Evolutionary conservation across 495 filamentous ascomycete species (phyloP), one percentile per base, ranked within the genome.

Genomic region (Penicillium malachiteum): DNA sequence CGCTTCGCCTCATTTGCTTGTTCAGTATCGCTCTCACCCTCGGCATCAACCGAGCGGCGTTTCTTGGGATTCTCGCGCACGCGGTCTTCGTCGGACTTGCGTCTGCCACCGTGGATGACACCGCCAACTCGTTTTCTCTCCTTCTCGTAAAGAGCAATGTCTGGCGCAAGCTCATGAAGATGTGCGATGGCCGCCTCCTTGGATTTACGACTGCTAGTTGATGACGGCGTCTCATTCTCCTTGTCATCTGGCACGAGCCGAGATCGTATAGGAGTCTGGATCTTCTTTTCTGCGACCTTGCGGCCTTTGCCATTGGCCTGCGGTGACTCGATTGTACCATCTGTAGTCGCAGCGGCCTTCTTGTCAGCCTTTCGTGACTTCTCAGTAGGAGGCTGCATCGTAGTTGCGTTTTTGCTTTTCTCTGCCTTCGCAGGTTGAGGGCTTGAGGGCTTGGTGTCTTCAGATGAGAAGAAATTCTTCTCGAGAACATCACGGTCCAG

Each of bases 141-240:
- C 64, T 96, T 97, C 67, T 99, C 88, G 65, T 92, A 97, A 48
- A 92, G 74, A 7, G 86, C 87, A 58, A 97, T 89, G 69, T 97
- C 94, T 0, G 84, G 80, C 9, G 90, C 91, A 21, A 89, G 71
- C 18, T 84, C 81, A 48, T 94, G 90, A 3, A 97, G 73, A 49
- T 80, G 85, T 4, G 86, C 85, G 3, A 86, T 73, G 33, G 95
- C 94, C 55, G 85, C 84, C 3, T 88, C 86, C 64, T 97, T 97
- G 7, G 94, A 92, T 63, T 87, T 90, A 31, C 94, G 86, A 67
- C 89, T 92, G 41, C 85, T 84, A 4, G 83, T 89, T 12, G 85
- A 83, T 1, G 84, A 85, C 0, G 93, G 91, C 0, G 91, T 93
- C 30, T 91, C 86, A 58, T 96, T 96, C 68, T 96, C 92, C 62